Base-by-base conservation (phyloP, 805 yeast genomes). In the Starmerella vaccinii region DNA sequence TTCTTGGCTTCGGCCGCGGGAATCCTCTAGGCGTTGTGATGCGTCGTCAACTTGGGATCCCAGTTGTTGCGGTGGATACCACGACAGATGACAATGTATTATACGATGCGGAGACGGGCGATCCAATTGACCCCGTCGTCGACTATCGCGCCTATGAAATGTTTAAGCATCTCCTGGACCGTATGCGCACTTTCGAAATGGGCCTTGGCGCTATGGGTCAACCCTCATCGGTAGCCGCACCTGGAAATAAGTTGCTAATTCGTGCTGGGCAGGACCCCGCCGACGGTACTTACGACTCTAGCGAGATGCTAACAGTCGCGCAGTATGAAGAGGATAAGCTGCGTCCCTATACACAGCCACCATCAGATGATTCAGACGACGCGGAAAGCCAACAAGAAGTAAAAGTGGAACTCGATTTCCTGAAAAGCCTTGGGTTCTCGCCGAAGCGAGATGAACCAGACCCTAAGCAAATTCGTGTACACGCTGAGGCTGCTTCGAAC, bases 1-100 rank as follows among this genome's bases (percentile, higher is more conserved):
- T 70, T 13, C 59, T 64, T 51, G 74, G 73, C 0, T 69, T 67
- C 47, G 70, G 69, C 16, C 59, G 64, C 33, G 74, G 73, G 3
- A 70, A 70, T 47, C 73, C 73, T 2, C 56, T 71, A 39, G 68
- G 69, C 1, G 65, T 67, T n/a, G 56, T 71, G 5, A 55, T 67
- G 26, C 58, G 71, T 4, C 62, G 71, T 27, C 74, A 71, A 56
- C 62, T 70, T 2, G 72, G 72, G 1, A 55, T 71, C 8, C 71
- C 70, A 1, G 64, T 68, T 10, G 64, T 65, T 5, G 62, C 67
- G 9, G 54, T 69, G 13, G 65, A 65, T 15, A 63, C 66, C 6
- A 42, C 53, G 3, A 38, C 47, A 6, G 55, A 49, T 7, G 54
- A 59, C 15, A 53, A 58, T 33, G 68, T 63, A 9, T 49, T 70